Evolutionary conservation across 2,329 filamentous ascomycete species (phyloP).

Genomic region (Fusarium miscanthi): DNA sequence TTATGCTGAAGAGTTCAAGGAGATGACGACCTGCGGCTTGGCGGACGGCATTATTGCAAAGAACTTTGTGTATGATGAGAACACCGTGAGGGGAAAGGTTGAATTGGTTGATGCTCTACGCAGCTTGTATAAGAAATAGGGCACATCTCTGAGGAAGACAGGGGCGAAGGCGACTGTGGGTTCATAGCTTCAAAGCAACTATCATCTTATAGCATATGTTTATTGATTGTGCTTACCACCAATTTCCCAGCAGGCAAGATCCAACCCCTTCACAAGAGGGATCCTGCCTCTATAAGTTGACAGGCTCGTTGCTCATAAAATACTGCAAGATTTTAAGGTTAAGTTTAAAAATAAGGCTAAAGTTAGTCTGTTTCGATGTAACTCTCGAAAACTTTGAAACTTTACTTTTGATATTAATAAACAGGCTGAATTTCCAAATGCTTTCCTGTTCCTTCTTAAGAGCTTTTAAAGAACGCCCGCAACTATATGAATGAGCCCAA

Average conservation of each 20-base stretch:
- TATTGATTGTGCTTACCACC: not conserved
- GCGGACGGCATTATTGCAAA: conserved; percentile 42
- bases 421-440: not conserved
- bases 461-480: not conserved
- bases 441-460: not conserved
- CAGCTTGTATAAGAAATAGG: conserved; percentile 11
- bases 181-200: not conserved
- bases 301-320: not conserved
- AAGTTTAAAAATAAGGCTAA: not conserved
- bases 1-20: conserved; percentile 44
- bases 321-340: not conserved
- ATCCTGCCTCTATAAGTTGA: not conserved
- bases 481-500: conserved; percentile 3
- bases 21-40: conserved; percentile 42
- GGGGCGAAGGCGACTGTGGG: too few relatives aligned
- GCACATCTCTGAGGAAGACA: not conserved
- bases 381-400: not conserved
- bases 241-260: too few relatives aligned
- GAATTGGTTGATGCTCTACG: conserved; percentile 44
- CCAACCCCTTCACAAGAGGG: not conserved
- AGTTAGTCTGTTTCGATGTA: not conserved
- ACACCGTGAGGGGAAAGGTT: conserved; percentile 39
- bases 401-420: not conserved
- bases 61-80: conserved; percentile 41
- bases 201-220: not conserved